Evolutionary conservation across 148 eudicot genomes (phyloP).

Genomic region (Simmondsia chinensis): DNA sequence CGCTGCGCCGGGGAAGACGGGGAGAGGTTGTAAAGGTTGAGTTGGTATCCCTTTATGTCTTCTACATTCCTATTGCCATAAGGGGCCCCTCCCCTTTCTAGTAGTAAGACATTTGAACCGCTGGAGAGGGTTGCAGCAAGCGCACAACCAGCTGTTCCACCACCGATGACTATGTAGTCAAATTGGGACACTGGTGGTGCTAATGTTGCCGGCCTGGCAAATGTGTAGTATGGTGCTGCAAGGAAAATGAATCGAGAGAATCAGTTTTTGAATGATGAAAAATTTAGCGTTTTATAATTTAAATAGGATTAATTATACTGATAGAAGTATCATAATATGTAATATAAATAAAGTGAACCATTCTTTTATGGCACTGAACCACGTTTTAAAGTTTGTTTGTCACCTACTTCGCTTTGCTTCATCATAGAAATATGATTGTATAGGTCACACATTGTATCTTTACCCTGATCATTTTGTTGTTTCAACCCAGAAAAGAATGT

Average conservation of each 20-base stretch:
- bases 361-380: too few relatives aligned
- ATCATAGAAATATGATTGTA: too few relatives aligned
- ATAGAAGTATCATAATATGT: too few relatives aligned
- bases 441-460: too few relatives aligned
- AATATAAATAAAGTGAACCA: too few relatives aligned
- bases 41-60: conserved; percentile 22
- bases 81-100: conserved; percentile 77
- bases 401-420: too few relatives aligned
- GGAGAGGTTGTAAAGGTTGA: conserved; percentile 29
- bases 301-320: too few relatives aligned
- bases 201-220: conserved; percentile 45
- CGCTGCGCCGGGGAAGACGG: conserved; percentile 63
- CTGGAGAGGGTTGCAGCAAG: conserved; percentile 69
- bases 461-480: too few relatives aligned
- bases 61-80: conserved; percentile 47
- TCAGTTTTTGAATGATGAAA: too few relatives aligned
- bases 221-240: conserved; percentile 58
- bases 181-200: conserved; percentile 39
- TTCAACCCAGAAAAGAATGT: too few relatives aligned
- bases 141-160: conserved; percentile 82
- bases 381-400: too few relatives aligned
- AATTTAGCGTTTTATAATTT: too few relatives aligned
- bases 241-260: not conserved
- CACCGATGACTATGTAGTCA: conserved; percentile 86
- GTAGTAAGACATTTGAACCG: conserved; percentile 39